A percentile compares a stretch with the other conserved stretches of the same genome.
phyloP scores from a whole-genome alignment of 371 early-diverging fungal genomes.

The Circinella minor region DNA sequence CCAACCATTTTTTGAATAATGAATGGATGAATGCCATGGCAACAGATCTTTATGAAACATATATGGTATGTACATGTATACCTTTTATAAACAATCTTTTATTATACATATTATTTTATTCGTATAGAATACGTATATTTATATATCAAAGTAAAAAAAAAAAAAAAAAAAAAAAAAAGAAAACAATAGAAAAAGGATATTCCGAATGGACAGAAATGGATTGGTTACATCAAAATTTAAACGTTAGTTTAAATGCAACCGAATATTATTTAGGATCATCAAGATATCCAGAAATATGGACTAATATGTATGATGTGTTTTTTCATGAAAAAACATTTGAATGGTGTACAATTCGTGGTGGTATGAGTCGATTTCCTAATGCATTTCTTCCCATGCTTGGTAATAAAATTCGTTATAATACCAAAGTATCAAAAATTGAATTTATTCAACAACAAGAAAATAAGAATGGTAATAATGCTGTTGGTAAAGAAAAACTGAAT shows the following conservation, averaged over 20 bases:
- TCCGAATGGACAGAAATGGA: conserved; percentile 39
- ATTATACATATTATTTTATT: not conserved
- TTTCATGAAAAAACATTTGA: conserved; percentile 20
- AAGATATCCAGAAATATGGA: conserved; percentile 23
- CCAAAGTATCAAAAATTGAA: conserved; percentile 25
- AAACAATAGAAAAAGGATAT: conserved; percentile 32
- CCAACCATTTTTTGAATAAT: conserved; percentile 13
- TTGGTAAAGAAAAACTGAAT: no score
- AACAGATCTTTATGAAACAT: conserved; percentile 31
- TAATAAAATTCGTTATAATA: conserved; percentile 30
- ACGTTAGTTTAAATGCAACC: conserved; percentile 28
- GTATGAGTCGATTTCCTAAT: conserved; percentile 31
- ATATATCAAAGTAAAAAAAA: no score
- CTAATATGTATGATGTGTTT: conserved; percentile 29
- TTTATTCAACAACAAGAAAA: not conserved
- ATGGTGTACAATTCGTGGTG: conserved; percentile 38
- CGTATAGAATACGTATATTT: not conserved
- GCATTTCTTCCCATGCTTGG: conserved; percentile 38
- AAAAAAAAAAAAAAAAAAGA: not conserved
- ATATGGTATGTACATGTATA: conserved; percentile 1
- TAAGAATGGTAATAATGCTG: conserved; percentile 9
- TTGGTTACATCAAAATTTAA: conserved; percentile 38
- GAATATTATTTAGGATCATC: conserved; percentile 24
- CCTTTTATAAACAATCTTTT: no score
- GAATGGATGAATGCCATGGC: conserved; percentile 30